Evolutionary conservation across 805 yeast species (phyloP).

Genomic region (Priceomyces fermenticarens): DNA sequence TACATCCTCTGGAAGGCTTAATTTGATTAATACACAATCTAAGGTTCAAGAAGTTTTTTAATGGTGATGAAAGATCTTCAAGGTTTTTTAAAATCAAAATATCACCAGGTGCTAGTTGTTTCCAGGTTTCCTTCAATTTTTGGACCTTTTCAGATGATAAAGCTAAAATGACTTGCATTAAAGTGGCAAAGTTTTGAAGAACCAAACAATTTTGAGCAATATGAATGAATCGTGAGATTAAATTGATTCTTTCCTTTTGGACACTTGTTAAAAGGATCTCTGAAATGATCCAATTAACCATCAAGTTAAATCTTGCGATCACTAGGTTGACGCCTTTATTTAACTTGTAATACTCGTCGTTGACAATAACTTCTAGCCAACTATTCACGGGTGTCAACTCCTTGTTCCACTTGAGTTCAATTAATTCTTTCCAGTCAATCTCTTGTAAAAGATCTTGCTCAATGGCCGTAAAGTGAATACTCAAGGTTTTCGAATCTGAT

Average conservation of each 20-base stretch:
- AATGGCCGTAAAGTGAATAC: slow-evolving; percentile 80
- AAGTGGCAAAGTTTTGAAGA: slow-evolving; percentile 79
- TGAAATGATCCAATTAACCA: slow-evolving; percentile 89
- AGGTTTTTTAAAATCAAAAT: slow-evolving; percentile 61
- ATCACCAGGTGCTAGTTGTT: slow-evolving; percentile 68
- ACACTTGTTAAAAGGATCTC: slow-evolving; percentile 73
- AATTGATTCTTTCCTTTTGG: slow-evolving; percentile 56
- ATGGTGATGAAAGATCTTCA: slow-evolving; percentile 70
- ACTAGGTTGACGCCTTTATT: slow-evolving; percentile 78
- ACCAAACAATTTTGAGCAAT: slow-evolving; percentile 71
- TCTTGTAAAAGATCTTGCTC: slow-evolving; percentile 82
- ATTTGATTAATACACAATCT: slow-evolving; percentile 61
- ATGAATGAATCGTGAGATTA: slow-evolving; percentile 84
- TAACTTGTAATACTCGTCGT: slow-evolving; percentile 43
- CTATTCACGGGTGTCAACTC: slow-evolving; percentile 67
- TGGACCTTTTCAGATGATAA: slow-evolving; percentile 64
- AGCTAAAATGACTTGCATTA: slow-evolving; percentile 85
- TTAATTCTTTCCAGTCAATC: slow-evolving; percentile 87
- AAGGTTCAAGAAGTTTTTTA: slow-evolving; percentile 66
- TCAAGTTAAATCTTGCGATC: slow-evolving; percentile 79
- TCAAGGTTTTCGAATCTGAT: slow-evolving; percentile 62
- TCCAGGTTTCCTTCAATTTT: slow-evolving; percentile 70
- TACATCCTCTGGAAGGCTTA: slow-evolving; percentile 67
- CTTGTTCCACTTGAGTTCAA: slow-evolving; percentile 72
- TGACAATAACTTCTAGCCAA: slow-evolving; percentile 76